Percentiles rank a stretch among this genome's conserved stretches.
Conservation (phyloP, 257 asterid species). For the Pogostemon cablin region DNA sequence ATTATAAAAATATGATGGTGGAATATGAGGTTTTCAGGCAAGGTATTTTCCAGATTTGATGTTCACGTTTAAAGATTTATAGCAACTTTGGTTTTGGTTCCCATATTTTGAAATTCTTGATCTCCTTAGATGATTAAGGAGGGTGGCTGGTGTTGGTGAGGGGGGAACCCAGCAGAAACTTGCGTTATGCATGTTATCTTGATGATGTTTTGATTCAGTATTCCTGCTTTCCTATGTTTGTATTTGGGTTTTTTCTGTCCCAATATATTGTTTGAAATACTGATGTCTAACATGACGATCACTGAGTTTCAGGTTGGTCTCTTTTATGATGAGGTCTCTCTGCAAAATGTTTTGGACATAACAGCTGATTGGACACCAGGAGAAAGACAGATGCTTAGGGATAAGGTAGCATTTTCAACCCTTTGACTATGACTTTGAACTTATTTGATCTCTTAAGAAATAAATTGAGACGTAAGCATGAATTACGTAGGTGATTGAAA, state of each 20-base stretch:
- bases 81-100: background rate
- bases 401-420: constrained; percentile 58
- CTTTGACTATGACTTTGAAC: constrained; percentile 2
- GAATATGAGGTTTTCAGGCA: constrained; percentile 8
- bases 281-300: constrained; percentile 12
- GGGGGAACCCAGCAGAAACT: constrained; percentile 5
- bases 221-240: constrained; percentile 15
- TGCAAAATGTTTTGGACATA: constrained; percentile 83
- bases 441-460: constrained; percentile 12
- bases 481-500: constrained; percentile 8
- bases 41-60: background rate
- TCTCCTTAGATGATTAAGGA: constrained; percentile 4
- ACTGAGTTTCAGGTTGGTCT: constrained; percentile 74
- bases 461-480: background rate
- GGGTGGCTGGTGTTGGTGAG: background rate
- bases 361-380: constrained; percentile 85
- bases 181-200: background rate
- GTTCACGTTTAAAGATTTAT: constrained; percentile 7
- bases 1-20: constrained; percentile 4
- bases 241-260: background rate
- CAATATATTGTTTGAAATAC: constrained; percentile 14
- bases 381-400: constrained; percentile 89
- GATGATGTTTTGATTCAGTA: constrained; percentile 13
- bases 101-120: background rate
- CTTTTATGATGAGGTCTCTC: constrained; percentile 79